Evolutionary conservation across 129 eudicot species (phyloP), one percentile per base, ranked within the genome.

Genomic region (Solidago caesia): DNA sequence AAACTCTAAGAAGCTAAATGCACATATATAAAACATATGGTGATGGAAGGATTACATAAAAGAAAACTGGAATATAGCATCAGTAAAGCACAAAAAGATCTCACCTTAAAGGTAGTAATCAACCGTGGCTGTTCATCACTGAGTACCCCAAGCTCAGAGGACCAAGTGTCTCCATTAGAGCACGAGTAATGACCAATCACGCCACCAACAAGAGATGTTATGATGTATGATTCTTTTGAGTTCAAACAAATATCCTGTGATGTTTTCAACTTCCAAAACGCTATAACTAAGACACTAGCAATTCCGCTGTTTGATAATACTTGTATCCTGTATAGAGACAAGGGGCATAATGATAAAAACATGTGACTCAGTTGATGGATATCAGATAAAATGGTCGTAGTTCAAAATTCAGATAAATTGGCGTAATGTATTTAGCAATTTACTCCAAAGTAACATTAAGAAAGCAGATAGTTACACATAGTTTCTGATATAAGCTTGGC

Each of bases 121-220:
- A 94, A 79, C 46, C 93, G 87, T 59, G 99, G 99, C 48, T 86
- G 93, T 39, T 80, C 91, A 58, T 94, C 90, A 82, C 99, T 94
- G 7, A 94, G 89, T 72, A 91, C 84, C 65, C 99, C 99, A 77
- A 94, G 95, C 78, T 94, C 99, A 44, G 97, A 94, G 25, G 99
- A 94, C 99, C 99, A 94, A 56, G 97, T 94, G 81, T 94, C 99
- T 72, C 99, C 97, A 77, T 91, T 94, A 79, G 86, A 84, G 83
- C 99, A 94, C 73, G 87, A 87, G 68, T 94, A 94, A 79, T 94
- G 99, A 68, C 99, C 99, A 69, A 94, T 87, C 27, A 94, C 71
- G 58, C 91, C 92, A 73, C 99, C 94, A 68, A 88, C 83, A 62
- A 94, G 79, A 68, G 87, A 60, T 73, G 97, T 91, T 49, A 89